phyloP scores from a whole-genome alignment of 257 asterid species.

The Nicotiana tabacum region DNA sequence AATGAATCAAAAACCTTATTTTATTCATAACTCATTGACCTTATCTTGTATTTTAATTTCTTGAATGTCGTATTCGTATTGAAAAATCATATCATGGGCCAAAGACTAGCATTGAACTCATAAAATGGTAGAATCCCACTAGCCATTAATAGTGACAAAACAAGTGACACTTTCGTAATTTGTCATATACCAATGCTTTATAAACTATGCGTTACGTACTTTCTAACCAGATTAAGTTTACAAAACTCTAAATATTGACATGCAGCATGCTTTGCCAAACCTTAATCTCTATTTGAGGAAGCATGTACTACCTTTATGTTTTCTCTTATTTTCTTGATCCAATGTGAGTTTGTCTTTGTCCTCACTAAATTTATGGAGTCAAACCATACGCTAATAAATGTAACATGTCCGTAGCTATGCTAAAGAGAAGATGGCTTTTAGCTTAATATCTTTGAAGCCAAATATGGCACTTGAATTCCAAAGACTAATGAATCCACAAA shows the following conservation, averaged over 20 bases:
- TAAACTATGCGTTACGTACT: neutral
- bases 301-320: conserved; percentile 6
- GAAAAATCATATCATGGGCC: conserved; percentile 17
- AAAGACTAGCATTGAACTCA: conserved; percentile 8
- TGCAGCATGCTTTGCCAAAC: neutral
- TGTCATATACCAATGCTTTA: neutral
- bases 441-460: neutral
- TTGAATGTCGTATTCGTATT: neutral
- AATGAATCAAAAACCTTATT: neutral
- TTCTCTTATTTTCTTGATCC: conserved; percentile 7
- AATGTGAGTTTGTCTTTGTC: neutral
- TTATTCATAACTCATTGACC: neutral
- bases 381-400: neutral
- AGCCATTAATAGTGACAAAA: neutral
- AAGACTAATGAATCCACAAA: neutral
- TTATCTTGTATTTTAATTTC: neutral
- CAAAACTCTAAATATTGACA: neutral
- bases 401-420: neutral
- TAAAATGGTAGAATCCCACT: neutral
- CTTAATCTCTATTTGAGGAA: conserved; percentile 12
- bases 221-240: neutral
- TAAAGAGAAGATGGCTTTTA: neutral
- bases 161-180: neutral
- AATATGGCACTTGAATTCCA: neutral
- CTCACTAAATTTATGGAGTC: neutral